Evolutionary conservation across 202 grass and related monocot species (phyloP).

Genomic region (Bolboschoenoplectus hybrid): DNA sequence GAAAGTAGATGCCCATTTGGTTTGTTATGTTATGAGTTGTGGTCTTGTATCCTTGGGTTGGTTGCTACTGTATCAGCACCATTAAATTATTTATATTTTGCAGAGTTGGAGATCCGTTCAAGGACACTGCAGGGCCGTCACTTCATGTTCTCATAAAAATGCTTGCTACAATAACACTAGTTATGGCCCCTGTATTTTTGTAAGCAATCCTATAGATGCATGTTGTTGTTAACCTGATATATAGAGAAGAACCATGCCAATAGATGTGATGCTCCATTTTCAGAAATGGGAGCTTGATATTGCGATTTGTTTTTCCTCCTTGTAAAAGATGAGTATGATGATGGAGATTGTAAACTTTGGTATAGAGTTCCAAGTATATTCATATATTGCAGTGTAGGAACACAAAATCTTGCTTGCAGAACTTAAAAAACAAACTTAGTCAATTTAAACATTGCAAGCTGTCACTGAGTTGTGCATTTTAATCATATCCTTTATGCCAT

Average conservation of each 20-base stretch:
- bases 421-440: neutral
- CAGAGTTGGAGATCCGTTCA: slow-evolving; percentile 99
- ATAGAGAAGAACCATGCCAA: slow-evolving; percentile 35
- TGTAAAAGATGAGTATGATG: slow-evolving; percentile 29
- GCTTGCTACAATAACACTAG: slow-evolving; percentile 94
- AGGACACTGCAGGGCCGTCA: slow-evolving; percentile 92
- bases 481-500: neutral
- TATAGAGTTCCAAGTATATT: slow-evolving; percentile 21
- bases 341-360: slow-evolving; percentile 19
- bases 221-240: slow-evolving; percentile 38
- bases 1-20: neutral
- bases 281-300: slow-evolving; percentile 34
- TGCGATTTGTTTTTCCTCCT: slow-evolving; percentile 33
- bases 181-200: slow-evolving; percentile 98
- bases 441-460: neutral
- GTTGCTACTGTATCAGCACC: neutral
- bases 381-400: slow-evolving; percentile 32
- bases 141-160: slow-evolving; percentile 99
- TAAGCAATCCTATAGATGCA: slow-evolving; percentile 44
- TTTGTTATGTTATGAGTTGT: neutral
- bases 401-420: neutral
- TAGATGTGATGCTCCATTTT: slow-evolving; percentile 35
- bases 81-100: slow-evolving; percentile 31
- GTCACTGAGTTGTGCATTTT: neutral
- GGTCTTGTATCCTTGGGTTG: too few relatives aligned